These are phyloP conservation scores for Cladosporium colombiae DNA, from an alignment of 2,329 filamentous ascomycete species.

Conservation along the genomic window DNA sequence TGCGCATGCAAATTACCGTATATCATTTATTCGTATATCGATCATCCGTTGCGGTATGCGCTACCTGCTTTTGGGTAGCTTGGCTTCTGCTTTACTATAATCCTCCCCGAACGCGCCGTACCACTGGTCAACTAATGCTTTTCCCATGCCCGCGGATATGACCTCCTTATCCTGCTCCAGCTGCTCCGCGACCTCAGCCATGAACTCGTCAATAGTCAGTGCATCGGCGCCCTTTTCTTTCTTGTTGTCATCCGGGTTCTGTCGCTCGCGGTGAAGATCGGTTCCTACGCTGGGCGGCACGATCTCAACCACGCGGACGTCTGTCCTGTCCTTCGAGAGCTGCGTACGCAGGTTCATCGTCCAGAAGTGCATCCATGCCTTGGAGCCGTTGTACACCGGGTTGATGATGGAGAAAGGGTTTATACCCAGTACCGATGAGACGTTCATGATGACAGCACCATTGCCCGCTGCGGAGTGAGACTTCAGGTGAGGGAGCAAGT, in stretches of 20 bases:
- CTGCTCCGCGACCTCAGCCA: constrained; percentile 48
- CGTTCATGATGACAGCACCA: constrained; percentile 53
- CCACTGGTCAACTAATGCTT: constrained; percentile 48
- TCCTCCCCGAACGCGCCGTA: constrained; percentile 36
- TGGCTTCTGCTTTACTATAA: constrained; percentile 30
- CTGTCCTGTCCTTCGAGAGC: constrained; percentile 42
- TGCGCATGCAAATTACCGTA: background rate
- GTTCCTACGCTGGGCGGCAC: constrained; percentile 58
- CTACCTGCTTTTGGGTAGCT: constrained; percentile 12
- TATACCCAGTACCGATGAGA: constrained; percentile 56
- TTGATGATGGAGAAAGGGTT: constrained; percentile 56
- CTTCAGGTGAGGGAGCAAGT: constrained; percentile 54
- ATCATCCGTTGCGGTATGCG: background rate
- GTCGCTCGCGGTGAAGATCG: constrained; percentile 57
- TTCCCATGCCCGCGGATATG: constrained; percentile 50
- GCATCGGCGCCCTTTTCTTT: constrained; percentile 54
- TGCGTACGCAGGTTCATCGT: constrained; percentile 57
- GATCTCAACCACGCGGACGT: constrained; percentile 56
- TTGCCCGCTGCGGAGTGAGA: constrained; percentile 33
- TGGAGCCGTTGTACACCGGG: constrained; percentile 62
- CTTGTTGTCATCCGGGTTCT: constrained; percentile 60
- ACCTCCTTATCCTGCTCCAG: constrained; percentile 52
- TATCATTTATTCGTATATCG: constrained; percentile 8
- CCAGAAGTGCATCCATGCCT: constrained; percentile 61
- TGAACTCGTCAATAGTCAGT: constrained; percentile 57